These are phyloP conservation scores for Bipolaris bicolor DNA, from an alignment of 2,329 filamentous ascomycete genomes.

Conservation along the genomic window DNA sequence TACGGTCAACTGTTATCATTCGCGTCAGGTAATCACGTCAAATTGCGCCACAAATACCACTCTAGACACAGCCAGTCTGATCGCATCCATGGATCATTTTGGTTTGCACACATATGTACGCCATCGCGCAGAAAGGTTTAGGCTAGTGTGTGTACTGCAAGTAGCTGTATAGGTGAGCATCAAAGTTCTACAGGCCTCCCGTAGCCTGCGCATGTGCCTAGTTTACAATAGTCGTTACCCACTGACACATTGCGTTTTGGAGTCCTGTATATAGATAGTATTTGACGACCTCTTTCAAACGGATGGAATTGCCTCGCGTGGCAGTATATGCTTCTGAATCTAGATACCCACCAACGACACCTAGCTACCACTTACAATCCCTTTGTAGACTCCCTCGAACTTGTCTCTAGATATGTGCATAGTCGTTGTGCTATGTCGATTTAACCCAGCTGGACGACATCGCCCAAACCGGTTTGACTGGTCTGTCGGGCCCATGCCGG, in stretches of 20 bases:
- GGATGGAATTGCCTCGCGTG: background rate
- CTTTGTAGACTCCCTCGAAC: background rate
- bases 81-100: background rate
- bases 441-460: background rate
- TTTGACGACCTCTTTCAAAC: background rate
- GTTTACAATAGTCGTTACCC: background rate
- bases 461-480: background rate
- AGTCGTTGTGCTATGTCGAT: background rate
- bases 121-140: background rate
- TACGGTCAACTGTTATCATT: background rate
- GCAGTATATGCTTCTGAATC: background rate
- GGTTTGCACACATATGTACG: constrained; percentile 1
- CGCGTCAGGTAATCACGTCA: background rate
- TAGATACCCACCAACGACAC: background rate
- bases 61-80: background rate
- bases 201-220: background rate
- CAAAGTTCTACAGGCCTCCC: background rate
- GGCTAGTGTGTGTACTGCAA: background rate
- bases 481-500: background rate
- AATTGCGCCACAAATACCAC: background rate
- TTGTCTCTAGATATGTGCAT: background rate
- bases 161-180: background rate
- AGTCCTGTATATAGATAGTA: background rate
- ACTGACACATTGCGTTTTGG: background rate
- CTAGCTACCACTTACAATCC: background rate